Percentiles rank a stretch among this genome's conserved stretches.
These are phyloP conservation scores for Diaporthe sp. DNA, from an alignment of 2,329 filamentous ascomycete species.

Conservation along the genomic window DNA sequence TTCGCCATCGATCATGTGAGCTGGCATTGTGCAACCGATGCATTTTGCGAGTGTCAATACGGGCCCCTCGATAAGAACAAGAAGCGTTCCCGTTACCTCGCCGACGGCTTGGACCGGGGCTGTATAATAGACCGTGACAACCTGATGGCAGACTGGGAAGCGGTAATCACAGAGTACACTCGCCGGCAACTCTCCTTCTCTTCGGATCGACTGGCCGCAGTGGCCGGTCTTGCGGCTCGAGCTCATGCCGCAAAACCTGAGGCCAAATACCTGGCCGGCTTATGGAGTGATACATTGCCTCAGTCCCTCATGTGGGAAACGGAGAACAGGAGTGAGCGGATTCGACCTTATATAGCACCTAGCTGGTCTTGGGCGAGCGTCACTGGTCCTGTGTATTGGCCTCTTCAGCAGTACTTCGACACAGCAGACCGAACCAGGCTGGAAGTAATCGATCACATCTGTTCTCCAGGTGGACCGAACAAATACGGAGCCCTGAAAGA, in stretches of 20 bases:
- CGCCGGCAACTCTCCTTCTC: background rate
- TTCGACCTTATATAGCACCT: background rate
- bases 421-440: background rate
- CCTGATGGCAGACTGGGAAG: background rate
- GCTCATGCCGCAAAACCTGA: background rate
- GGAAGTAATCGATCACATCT: background rate
- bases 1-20: slow-evolving; percentile 2
- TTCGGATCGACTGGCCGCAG: background rate
- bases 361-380: slow-evolving; percentile 21
- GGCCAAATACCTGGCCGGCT: background rate
- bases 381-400: background rate
- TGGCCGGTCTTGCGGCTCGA: background rate
- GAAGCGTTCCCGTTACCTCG: background rate
- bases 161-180: background rate
- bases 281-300: background rate
- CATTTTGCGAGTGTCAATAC: slow-evolving; percentile 2
- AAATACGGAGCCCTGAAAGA: background rate
- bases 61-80: background rate
- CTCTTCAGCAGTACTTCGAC: background rate
- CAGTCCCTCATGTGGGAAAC: background rate
- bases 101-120: background rate
- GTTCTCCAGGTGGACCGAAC: background rate
- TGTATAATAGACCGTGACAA: background rate
- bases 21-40: slow-evolving; percentile 5
- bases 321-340: background rate